Evolutionary conservation across 2,329 filamentous ascomycete species (phyloP), one percentile per base, ranked within the genome.

Genomic region (Talaromyces rugulosus): DNA sequence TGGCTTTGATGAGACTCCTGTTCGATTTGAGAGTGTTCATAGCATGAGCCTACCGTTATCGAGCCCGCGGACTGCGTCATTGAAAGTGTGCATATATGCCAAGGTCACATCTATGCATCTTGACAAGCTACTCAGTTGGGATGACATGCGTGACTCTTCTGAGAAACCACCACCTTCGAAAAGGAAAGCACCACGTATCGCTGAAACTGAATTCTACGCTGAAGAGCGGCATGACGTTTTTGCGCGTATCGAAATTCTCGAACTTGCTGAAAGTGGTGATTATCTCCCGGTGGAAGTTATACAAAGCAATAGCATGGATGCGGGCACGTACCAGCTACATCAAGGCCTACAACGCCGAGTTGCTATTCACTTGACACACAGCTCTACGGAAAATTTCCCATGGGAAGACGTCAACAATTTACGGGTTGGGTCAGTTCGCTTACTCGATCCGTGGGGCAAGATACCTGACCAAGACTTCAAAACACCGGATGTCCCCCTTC

Each of bases 121-220:
- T 27, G 95, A 99, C 75, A 98, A 96, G 79, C 83, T 99, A 57
- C 85, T 97, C 12, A 99, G 95, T 78, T 99, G 95, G 95, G 95
- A 99, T 73, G 95, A 98, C 70, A 97, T 99, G 88, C 88, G 94
- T 62, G 94, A 99, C 75, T 82, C 84, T 28, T 82, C 82, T 2
- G 81, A 82, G 55, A 77, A 78, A 27, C 78, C 79, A 2, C 84
- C 85, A 18, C 81, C 87, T 56, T 62, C 61, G 11, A 83, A 85
- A 65, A 83, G 85, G 18, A 85, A 80, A 52, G 74, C 83, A 64
- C 83, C 90, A 28, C 85, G 95, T 11, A 88, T 99, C 66, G 88
- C 91, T 12, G 95, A 99, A 74, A 89, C 90, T 0, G 93, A 99
- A 67, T 99, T 96, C 72, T 96, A 89, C 69, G 91, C 89, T 0